Conservation (phyloP, 2,329 filamentous ascomycete genomes). For the Fusarium brevicatenulatum region DNA sequence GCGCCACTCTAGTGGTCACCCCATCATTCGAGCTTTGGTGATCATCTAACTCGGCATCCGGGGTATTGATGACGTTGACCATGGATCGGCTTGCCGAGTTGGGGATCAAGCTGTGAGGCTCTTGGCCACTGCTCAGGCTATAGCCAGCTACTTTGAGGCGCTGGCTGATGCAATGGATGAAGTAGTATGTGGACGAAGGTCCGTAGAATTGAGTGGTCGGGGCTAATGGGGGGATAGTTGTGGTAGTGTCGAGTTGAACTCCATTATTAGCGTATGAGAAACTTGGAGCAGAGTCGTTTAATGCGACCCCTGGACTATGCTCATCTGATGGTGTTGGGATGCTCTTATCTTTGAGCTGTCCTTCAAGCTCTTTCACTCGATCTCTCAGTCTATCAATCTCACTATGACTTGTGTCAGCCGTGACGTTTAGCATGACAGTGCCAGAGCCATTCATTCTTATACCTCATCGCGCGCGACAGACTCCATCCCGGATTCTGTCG, state of each 20-base stretch:
- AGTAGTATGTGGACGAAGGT: not conserved
- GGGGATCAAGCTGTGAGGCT: not conserved
- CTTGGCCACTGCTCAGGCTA: too few relatives aligned
- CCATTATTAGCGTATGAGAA: not conserved
- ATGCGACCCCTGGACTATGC: fast-evolving
- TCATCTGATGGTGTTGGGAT: not conserved
- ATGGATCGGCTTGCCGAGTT: not conserved
- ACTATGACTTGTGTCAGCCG: not conserved
- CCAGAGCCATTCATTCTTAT: fast-evolving
- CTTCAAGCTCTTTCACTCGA: not conserved
- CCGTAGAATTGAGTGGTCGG: not conserved
- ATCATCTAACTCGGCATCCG: not conserved
- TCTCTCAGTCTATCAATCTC: not conserved
- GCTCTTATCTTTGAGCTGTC: not conserved
- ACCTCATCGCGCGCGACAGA: not conserved
- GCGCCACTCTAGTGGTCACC: too few relatives aligned
- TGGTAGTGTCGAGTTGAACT: not conserved
- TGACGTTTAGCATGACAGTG: too few relatives aligned
- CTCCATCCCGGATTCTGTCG: not conserved
- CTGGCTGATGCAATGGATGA: not conserved
- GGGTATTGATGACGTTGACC: not conserved
- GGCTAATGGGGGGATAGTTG: fast-evolving
- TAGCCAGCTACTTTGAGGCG: not conserved
- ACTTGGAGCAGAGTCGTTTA: fast-evolving
- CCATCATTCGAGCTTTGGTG: too few relatives aligned